Conservation (phyloP, 139 green algal genomes). For the Tetradesmus obliquus region DNA sequence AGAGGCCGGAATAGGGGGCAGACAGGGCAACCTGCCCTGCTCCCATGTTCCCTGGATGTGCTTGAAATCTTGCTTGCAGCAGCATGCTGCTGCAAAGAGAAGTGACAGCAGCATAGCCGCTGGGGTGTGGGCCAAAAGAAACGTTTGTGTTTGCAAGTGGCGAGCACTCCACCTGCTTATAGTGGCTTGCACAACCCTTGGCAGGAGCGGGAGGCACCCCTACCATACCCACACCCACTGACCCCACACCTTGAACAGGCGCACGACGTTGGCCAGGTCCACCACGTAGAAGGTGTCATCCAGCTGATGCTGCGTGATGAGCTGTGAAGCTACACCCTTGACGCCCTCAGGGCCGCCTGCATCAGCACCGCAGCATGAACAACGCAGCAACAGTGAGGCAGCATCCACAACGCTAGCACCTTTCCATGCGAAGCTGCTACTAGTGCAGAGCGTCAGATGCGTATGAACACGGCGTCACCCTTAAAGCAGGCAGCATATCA, state of each 20-base stretch:
- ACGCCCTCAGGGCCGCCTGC: conserved; percentile 41
- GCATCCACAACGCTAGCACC: background rate
- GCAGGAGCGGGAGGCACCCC: background rate
- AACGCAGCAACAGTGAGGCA: background rate
- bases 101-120: background rate
- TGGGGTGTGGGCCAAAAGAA: background rate
- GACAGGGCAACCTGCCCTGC: conserved; percentile 46
- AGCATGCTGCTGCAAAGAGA: background rate
- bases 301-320: conserved; percentile 46
- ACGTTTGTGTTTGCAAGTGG: background rate
- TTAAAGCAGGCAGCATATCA: background rate
- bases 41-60: conserved; percentile 24
- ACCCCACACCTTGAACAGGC: conserved; percentile 74
- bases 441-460: background rate
- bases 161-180: background rate
- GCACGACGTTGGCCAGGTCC: conserved; percentile 88
- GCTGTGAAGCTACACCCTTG: conserved; percentile 24
- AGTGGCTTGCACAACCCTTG: background rate
- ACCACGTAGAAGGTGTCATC: conserved; percentile 94
- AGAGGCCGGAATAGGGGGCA: conserved; percentile 46
- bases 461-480: background rate
- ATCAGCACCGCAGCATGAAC: background rate
- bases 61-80: background rate
- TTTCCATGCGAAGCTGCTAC: background rate
- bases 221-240: background rate